Evolutionary conservation across 225 moss, liverwort and hornwort species (phyloP).

Genomic region (Polytrichum commune): DNA sequence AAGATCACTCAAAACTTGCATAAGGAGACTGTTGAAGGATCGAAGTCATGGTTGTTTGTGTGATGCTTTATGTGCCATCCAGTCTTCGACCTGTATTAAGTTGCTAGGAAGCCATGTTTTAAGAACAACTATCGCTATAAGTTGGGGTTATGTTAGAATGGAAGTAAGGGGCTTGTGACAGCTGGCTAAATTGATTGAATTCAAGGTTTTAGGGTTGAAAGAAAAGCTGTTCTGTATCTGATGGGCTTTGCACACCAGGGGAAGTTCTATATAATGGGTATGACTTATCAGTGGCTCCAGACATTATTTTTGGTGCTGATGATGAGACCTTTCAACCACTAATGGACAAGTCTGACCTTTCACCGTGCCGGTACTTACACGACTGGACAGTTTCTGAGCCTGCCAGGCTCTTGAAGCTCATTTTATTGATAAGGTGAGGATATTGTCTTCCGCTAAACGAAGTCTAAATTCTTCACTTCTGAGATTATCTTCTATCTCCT

Average conservation of each 20-base stretch:
- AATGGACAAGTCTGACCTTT: constrained; percentile 52
- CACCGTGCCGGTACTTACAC: constrained; percentile 51
- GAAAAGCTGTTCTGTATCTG: constrained; percentile 8
- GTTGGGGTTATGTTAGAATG: too few species aligned
- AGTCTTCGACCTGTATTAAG: too few species aligned
- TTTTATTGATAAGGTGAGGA: constrained; percentile 63
- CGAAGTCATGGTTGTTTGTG: too few species aligned
- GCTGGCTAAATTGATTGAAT: too few species aligned
- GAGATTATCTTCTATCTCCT: neutral
- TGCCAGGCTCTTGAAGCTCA: constrained; percentile 73
- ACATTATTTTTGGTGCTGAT: constrained; percentile 74
- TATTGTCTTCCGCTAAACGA: neutral
- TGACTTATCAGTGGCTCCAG: constrained; percentile 70
- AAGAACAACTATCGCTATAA: too few species aligned
- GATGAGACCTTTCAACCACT: constrained; percentile 91
- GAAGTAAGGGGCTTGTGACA: too few species aligned
- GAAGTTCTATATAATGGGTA: constrained; percentile 80
- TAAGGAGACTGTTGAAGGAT: too few species aligned
- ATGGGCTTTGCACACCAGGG: constrained; percentile 49
- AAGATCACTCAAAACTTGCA: too few species aligned
- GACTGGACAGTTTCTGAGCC: constrained; percentile 86
- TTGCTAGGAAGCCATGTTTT: too few species aligned
- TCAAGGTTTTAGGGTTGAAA: neutral
- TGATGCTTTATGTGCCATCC: too few species aligned
- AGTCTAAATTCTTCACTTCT: neutral